phyloP scores from a whole-genome alignment of 371 early-diverging fungal species.

The Mortierella sp. region DNA sequence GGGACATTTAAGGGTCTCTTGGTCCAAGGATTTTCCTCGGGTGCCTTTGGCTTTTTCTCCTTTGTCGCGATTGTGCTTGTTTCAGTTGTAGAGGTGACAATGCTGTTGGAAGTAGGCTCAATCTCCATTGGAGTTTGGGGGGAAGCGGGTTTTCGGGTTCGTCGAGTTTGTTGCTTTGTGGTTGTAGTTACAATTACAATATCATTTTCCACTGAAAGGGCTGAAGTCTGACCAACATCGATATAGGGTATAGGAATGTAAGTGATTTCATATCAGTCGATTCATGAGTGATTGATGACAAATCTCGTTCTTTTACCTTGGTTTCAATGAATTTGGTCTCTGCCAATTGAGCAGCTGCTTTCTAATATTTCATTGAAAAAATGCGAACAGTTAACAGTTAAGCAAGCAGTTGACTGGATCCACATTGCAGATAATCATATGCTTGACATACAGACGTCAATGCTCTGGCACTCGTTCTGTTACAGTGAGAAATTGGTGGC shows the following conservation, averaged over 20 bases:
- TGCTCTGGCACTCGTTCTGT: conserved; percentile 6
- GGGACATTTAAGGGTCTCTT: conserved; percentile 33
- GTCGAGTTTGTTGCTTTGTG: background rate
- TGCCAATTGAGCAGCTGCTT: background rate
- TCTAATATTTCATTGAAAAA: background rate
- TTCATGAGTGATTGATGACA: background rate
- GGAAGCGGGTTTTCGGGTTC: background rate
- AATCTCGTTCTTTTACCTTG: conserved; percentile 1
- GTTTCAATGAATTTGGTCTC: conserved; percentile 1
- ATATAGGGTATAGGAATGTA: background rate
- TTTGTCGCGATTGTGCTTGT: background rate
- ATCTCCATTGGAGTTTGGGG: conserved; percentile 9
- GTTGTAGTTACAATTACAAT: background rate
- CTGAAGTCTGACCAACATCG: background rate
- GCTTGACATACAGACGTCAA: background rate
- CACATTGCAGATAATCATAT: background rate
- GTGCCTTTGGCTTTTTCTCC: conserved; percentile 10
- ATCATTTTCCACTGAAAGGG: conserved; percentile 2
- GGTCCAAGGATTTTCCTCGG: conserved; percentile 43
- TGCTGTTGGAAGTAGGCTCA: background rate
- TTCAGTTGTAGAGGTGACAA: background rate
- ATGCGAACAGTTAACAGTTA: background rate
- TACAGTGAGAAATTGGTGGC: conserved; percentile 37
- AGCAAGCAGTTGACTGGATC: background rate
- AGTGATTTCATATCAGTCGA: no score